A percentile compares a stretch with the other conserved stretches of the same genome.
phyloP scores from a whole-genome alignment of 345 rosid genomes.

The Physaria fendleri region DNA sequence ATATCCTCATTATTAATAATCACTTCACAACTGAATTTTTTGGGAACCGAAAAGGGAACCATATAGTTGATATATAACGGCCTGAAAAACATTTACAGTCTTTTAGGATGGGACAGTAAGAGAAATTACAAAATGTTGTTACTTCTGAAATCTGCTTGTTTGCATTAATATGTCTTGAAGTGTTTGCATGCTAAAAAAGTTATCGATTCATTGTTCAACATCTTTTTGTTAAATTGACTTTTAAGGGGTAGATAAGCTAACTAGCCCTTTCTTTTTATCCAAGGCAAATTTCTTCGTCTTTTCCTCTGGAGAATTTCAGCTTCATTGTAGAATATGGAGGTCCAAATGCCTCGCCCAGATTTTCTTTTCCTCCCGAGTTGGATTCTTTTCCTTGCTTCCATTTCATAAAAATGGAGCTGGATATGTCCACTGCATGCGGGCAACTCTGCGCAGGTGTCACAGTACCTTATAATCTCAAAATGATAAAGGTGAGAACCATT shows the following conservation, averaged over 20 bases:
- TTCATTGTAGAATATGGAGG: slow-evolving; percentile 59
- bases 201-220: background rate
- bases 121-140: background rate
- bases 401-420: slow-evolving; percentile 47
- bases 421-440: slow-evolving; percentile 35
- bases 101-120: background rate
- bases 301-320: slow-evolving; percentile 44
- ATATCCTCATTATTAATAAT: background rate
- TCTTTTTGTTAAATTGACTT: background rate
- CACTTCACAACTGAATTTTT: background rate
- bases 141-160: background rate
- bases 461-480: slow-evolving; percentile 27
- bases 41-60: background rate
- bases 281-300: slow-evolving; percentile 46
- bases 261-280: slow-evolving; percentile 21
- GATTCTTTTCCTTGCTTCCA: slow-evolving; percentile 37
- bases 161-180: background rate
- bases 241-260: slow-evolving; percentile 6
- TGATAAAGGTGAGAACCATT: slow-evolving; percentile 31
- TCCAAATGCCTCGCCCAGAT: slow-evolving; percentile 36
- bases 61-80: background rate
- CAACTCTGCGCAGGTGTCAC: slow-evolving; percentile 50
- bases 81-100: background rate
- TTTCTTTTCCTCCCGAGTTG: slow-evolving; percentile 29
- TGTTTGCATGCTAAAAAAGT: slow-evolving; percentile 14